Conservation (phyloP, 805 yeast species). For the Cyberlindnera euphorbiae region DNA sequence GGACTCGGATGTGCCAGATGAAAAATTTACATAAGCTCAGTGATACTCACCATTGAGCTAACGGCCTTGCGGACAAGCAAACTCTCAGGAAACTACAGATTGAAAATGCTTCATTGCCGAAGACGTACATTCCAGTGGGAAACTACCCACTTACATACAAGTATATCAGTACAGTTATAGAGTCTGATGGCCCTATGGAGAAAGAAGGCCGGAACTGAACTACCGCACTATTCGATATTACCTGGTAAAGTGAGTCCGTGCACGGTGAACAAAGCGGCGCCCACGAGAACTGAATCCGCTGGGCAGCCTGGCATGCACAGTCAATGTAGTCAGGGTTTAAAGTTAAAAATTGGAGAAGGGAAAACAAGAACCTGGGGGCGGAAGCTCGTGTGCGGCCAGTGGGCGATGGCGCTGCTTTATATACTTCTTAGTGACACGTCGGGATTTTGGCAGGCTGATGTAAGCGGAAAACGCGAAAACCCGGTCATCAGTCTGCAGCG, state of each 20-base stretch:
- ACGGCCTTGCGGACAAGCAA: too few relatives aligned
- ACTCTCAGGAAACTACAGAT: too few relatives aligned
- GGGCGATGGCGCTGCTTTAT: not conserved
- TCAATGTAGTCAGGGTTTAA: constrained; percentile 17
- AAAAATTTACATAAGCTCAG: too few relatives aligned
- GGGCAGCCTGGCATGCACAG: constrained; percentile 6
- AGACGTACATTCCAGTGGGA: too few relatives aligned
- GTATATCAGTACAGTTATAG: constrained; percentile 20
- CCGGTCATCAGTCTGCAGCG: too few relatives aligned
- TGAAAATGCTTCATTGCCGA: too few relatives aligned
- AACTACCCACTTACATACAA: not conserved
- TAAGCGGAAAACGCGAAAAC: too few relatives aligned
- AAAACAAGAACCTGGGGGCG: too few relatives aligned
- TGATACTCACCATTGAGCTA: too few relatives aligned
- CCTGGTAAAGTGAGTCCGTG: constrained; percentile 19
- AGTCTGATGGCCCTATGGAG: constrained; percentile 14
- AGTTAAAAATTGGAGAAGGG: constrained; percentile 1
- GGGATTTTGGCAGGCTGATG: too few relatives aligned
- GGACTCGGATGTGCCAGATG: too few relatives aligned
- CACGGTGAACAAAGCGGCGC: constrained; percentile 4
- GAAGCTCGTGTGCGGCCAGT: not conserved
- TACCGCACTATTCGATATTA: constrained; percentile 12
- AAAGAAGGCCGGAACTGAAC: constrained; percentile 17
- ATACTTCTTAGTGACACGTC: constrained; percentile 1
- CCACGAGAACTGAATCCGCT: too few relatives aligned